These are phyloP conservation scores for Hippophae tibetana DNA, from an alignment of 306 rosid genomes.

Conservation along the genomic window DNA sequence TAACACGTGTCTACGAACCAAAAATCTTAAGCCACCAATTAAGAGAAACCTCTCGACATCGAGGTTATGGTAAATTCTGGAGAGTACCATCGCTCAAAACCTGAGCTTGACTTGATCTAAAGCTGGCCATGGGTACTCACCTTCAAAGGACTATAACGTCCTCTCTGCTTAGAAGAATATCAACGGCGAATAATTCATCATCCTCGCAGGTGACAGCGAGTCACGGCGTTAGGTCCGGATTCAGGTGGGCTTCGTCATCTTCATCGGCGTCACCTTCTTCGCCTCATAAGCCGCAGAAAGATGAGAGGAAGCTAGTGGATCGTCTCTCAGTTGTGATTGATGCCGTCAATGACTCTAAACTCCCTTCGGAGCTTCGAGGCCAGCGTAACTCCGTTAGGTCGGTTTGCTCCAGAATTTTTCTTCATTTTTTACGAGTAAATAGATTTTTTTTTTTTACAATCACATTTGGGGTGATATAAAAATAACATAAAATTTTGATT, in stretches of 20 bases:
- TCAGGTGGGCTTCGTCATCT: constrained; percentile 19
- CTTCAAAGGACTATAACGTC: constrained; percentile 19
- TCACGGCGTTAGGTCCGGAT: constrained; percentile 7
- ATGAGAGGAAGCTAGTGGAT: constrained; percentile 50
- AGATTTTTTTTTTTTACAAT: no score
- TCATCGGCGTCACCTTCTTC: constrained; percentile 21
- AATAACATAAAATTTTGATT: no score
- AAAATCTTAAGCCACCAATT: no score
- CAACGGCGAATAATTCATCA: constrained; percentile 14
- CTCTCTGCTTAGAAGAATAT: constrained; percentile 18
- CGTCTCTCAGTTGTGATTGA: constrained; percentile 67
- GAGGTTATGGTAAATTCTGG: neutral
- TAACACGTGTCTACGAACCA: no score
- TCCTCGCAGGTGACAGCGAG: neutral
- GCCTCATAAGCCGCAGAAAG: constrained; percentile 36
- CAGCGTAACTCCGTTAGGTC: constrained; percentile 74
- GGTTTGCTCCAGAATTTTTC: neutral
- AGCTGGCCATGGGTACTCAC: constrained; percentile 32
- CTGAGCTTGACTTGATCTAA: neutral
- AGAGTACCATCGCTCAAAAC: neutral
- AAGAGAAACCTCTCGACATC: neutral
- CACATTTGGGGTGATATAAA: no score
- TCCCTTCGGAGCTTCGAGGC: constrained; percentile 83
- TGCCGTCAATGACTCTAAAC: constrained; percentile 68
- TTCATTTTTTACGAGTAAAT: neutral